phyloP scores from a whole-genome alignment of 169 alveolate genomes.

The Theileria sp. region DNA sequence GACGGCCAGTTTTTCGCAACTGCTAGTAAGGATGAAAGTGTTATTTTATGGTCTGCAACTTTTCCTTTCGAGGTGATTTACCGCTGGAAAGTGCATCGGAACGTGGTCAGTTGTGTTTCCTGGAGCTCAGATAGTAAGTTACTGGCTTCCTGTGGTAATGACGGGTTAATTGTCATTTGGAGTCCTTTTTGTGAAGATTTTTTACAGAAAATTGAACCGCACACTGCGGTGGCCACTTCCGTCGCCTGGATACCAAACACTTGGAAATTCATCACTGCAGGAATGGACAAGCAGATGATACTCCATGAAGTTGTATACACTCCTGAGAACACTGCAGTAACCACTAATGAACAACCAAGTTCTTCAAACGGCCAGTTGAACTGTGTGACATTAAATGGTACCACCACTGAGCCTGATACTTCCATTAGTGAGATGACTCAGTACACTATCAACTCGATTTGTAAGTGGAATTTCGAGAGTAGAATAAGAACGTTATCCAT shows the following conservation, averaged over 20 bases:
- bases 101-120: slow-evolving; percentile 67
- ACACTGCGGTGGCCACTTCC: slow-evolving; percentile 60
- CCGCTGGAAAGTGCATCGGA: slow-evolving; percentile 70
- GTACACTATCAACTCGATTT: slow-evolving; percentile 38
- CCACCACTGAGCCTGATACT: not conserved
- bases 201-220: slow-evolving; percentile 60
- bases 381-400: not conserved
- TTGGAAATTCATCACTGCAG: slow-evolving; percentile 63
- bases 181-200: slow-evolving; percentile 59
- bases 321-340: slow-evolving; percentile 6
- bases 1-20: slow-evolving; percentile 73
- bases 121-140: slow-evolving; percentile 71
- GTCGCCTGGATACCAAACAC: slow-evolving; percentile 67
- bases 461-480: slow-evolving; percentile 64
- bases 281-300: slow-evolving; percentile 64
- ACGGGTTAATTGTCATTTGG: slow-evolving; percentile 70
- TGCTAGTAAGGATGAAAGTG: slow-evolving; percentile 69
- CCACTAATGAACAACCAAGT: slow-evolving; percentile 23
- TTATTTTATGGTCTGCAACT: slow-evolving; percentile 66
- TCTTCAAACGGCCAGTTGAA: not conserved
- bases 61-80: slow-evolving; percentile 64
- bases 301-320: slow-evolving; percentile 50
- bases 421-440: slow-evolving; percentile 20
- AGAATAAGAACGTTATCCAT: slow-evolving; percentile 65
- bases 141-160: slow-evolving; percentile 67